Conservation (phyloP, 1,139 yeast species). For the Candida glucosophila region DNA sequence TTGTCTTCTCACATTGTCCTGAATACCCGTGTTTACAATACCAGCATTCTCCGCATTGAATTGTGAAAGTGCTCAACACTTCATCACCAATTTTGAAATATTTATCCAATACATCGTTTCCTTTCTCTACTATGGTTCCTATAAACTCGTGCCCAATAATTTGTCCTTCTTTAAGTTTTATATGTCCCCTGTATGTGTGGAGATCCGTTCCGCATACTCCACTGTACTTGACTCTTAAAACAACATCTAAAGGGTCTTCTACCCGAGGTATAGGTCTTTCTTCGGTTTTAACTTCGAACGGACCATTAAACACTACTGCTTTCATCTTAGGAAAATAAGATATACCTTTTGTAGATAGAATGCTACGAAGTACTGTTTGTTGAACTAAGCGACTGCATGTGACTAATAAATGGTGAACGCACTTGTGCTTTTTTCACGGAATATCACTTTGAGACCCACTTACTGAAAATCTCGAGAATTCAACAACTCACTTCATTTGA, state of each 20-base stretch:
- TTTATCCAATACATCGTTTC: constrained; percentile 18
- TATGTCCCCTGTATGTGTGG: constrained; percentile 53
- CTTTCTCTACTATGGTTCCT: constrained; percentile 33
- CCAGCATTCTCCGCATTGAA: constrained; percentile 51
- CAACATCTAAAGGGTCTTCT: constrained; percentile 34
- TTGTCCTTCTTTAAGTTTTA: constrained; percentile 32
- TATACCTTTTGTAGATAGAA: no score
- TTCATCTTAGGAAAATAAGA: no score
- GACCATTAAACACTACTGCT: constrained; percentile 50
- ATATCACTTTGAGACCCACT: no score
- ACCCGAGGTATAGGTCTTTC: constrained; percentile 37
- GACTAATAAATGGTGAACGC: no score
- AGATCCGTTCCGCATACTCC: constrained; percentile 59
- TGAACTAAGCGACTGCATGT: no score
- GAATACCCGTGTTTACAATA: constrained; percentile 45
- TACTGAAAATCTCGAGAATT: no score
- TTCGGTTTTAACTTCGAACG: constrained; percentile 35
- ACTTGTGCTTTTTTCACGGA: no score
- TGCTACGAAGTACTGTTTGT: no score
- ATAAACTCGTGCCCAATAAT: constrained; percentile 45
- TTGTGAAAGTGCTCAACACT: constrained; percentile 44
- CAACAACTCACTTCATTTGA: no score
- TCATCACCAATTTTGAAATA: constrained; percentile 34
- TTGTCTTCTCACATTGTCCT: constrained; percentile 43
- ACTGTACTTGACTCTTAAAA: constrained; percentile 43